Evolutionary conservation across 352 stramenopile species (phyloP).

Genomic region (Blastocystis sp.): DNA sequence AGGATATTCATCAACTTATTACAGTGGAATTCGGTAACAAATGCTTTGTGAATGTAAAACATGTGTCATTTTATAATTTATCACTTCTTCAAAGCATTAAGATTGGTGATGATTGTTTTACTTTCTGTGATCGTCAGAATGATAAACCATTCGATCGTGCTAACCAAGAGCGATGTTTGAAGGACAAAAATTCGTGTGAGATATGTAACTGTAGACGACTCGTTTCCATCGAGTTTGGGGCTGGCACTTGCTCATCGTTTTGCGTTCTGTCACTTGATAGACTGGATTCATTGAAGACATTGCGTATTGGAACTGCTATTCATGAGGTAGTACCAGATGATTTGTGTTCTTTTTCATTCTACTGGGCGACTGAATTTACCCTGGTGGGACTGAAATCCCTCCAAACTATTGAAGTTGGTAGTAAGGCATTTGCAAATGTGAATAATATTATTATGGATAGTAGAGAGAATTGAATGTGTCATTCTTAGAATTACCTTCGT

Average conservation of each 20-base stretch:
- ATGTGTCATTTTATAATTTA: not conserved
- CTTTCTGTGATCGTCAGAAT: not conserved
- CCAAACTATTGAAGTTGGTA: not conserved
- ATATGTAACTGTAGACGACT: not conserved
- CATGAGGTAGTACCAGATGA: not conserved
- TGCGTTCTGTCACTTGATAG: not conserved
- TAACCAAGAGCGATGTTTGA: not conserved
- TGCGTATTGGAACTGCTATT: not conserved
- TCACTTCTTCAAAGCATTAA: not conserved
- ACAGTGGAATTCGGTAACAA: not conserved
- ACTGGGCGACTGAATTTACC: not conserved
- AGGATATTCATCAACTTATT: not conserved
- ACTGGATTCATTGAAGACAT: not conserved
- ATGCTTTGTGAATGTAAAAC: not conserved
- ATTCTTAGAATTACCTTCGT: not conserved
- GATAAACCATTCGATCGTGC: not conserved
- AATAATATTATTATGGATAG: not conserved
- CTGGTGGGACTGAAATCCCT: not conserved
- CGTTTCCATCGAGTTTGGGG: not conserved
- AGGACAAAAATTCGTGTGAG: not conserved
- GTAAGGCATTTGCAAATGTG: not conserved
- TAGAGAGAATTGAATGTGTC: not conserved
- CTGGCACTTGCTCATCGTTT: constrained; percentile 25
- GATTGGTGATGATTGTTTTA: constrained; percentile 25
- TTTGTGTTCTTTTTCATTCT: not conserved